Evolutionary conservation across 345 rosid species (phyloP).

Genomic region (Carallia pectinifolia): DNA sequence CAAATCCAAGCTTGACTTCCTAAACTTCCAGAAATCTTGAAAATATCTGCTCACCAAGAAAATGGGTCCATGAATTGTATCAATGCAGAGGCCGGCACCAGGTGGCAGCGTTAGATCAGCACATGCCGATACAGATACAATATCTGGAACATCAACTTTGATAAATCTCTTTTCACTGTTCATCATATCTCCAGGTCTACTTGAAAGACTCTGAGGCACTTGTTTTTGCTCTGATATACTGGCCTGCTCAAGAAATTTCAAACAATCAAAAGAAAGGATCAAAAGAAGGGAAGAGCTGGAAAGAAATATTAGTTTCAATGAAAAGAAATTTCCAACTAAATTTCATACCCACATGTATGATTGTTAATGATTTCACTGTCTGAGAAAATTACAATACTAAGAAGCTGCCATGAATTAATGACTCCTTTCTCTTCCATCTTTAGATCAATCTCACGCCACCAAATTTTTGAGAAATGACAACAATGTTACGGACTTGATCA

Average conservation of each 20-base stretch:
- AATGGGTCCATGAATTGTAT: conserved; percentile 67
- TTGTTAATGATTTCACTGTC: neutral
- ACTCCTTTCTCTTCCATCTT: neutral
- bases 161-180: conserved; percentile 54
- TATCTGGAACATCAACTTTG: conserved; percentile 69
- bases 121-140: conserved; percentile 79
- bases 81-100: conserved; percentile 95
- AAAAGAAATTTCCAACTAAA: neutral
- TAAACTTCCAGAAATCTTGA: neutral
- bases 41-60: conserved; percentile 56
- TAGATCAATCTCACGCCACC: too few species aligned
- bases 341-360: neutral
- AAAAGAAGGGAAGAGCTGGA: neutral
- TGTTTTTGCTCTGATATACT: conserved; percentile 58
- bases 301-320: neutral
- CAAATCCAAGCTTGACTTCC: neutral
- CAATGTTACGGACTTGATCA: too few species aligned
- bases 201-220: conserved; percentile 52
- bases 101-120: conserved; percentile 95
- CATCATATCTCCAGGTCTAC: conserved; percentile 41
- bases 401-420: neutral
- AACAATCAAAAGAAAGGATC: neutral
- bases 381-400: neutral
- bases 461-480: too few species aligned
- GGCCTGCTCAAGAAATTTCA: conserved; percentile 36